Evolutionary conservation across 306 rosid species (phyloP), one percentile per base, ranked within the genome.

Genomic region (Boehmeria nivea): DNA sequence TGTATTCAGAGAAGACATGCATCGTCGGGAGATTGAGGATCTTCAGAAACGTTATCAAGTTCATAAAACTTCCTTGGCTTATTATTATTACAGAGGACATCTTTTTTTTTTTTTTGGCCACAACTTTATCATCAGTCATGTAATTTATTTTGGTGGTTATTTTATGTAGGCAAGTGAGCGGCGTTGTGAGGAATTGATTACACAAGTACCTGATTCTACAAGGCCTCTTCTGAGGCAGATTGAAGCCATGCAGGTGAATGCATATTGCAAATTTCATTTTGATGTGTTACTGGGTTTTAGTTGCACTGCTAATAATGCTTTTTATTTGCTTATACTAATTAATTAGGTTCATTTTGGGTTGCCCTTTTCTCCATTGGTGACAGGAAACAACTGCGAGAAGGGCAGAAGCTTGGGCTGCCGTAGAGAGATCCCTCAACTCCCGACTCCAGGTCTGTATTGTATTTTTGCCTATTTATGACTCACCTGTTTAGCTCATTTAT

Each of bases 161-260:
- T 76, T 45, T 59, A 68, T 76, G 53, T 25, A 93, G 99, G 96
- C 94, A 64, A 93, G 99, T 78, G 99, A 93, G 75, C 86, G 99
- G 28, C 89, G 99, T 20, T 85, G 96, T 65, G 99, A 93, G 72
- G 99, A 93, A 64, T 65, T 93, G 81, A 76, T 93, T 54, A 87
- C 94, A 0, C 99, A 93, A 81, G 96, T 93, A 66, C 99, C 99
- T 21, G 99, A 93, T 57, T 88, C 99, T 57, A 93, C 99, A 17
- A 85, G 99, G 76, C 99, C 99, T 0, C 96, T 93, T 69, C 73
- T 93, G 59, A 81, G 99, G 73, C 99, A 93, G 77, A 93, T 93
- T 56, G 99, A 93, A 74, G 99, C 95, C 67, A 93, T 93, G 95
- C 96, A 93, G 96, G 99, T 85, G 53, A 59, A 37, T 65, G 36